phyloP scores from a whole-genome alignment of 1,284 basidiomycete species.

The Puccinia polysora region DNA sequence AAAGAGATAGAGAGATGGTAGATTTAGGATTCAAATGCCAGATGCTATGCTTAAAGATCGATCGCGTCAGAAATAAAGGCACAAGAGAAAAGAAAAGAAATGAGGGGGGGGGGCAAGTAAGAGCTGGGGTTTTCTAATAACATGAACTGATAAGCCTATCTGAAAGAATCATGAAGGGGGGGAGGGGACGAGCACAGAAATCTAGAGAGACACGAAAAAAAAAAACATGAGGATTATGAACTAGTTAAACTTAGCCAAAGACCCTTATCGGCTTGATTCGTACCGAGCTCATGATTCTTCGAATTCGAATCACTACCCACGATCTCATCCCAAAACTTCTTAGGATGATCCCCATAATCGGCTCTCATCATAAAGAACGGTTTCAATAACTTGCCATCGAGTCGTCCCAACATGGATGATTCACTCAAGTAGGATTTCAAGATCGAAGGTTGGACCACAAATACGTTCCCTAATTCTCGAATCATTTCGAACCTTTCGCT shows the following conservation, averaged over 20 bases:
- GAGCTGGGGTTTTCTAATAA: too few relatives aligned
- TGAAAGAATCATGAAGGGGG: too few relatives aligned
- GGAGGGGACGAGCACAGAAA: too few relatives aligned
- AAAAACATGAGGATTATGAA: not conserved
- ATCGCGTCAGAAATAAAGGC: too few relatives aligned
- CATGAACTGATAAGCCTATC: too few relatives aligned
- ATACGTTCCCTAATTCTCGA: conserved; percentile 92
- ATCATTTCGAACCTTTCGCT: conserved; percentile 97
- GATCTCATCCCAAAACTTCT: conserved; percentile 44
- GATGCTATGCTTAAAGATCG: too few relatives aligned
- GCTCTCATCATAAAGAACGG: conserved; percentile 86
- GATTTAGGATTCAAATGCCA: too few relatives aligned
- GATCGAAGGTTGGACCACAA: conserved; percentile 87
- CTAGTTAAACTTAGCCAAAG: conserved; percentile 42
- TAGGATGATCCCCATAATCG: conserved; percentile 61
- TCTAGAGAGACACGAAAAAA: too few relatives aligned
- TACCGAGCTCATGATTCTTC: conserved; percentile 12
- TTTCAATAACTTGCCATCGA: conserved; percentile 77
- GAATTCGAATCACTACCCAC: conserved; percentile 23
- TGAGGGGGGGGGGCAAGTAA: too few relatives aligned
- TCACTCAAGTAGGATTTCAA: conserved; percentile 88
- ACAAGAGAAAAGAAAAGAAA: too few relatives aligned
- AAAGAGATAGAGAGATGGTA: too few relatives aligned
- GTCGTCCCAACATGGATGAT: conserved; percentile 73
- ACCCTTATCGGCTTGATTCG: conserved; percentile 21